A percentile compares a stretch with the other conserved stretches of the same genome.
phyloP scores from a whole-genome alignment of 1,139 yeast genomes.

The Suhomyces choctaworum region DNA sequence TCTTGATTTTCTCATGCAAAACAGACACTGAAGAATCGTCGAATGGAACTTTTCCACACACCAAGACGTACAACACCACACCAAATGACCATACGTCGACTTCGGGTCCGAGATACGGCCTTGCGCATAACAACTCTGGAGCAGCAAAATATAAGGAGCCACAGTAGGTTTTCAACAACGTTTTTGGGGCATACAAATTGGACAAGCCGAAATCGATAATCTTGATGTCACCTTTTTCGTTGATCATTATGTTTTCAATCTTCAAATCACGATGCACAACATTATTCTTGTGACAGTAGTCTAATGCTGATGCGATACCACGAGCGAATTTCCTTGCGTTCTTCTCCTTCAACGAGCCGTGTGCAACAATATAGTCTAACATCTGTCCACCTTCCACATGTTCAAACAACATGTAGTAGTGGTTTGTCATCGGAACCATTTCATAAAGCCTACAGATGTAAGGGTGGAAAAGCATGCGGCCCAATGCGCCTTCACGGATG shows the following conservation, averaged over 20 bases:
- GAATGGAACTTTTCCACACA: slow-evolving; percentile 97
- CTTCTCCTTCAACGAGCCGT: slow-evolving; percentile 90
- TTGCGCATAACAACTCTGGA: slow-evolving; percentile 90
- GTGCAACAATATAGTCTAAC: slow-evolving; percentile 95
- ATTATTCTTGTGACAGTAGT: slow-evolving; percentile 89
- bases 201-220: slow-evolving; percentile 95
- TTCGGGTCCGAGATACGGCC: slow-evolving; percentile 94
- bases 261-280: slow-evolving; percentile 96
- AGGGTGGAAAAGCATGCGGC: slow-evolving; percentile 86
- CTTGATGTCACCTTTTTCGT: slow-evolving; percentile 90
- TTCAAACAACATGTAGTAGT: slow-evolving; percentile 95
- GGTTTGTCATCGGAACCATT: slow-evolving; percentile 95
- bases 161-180: slow-evolving; percentile 87
- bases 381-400: slow-evolving; percentile 97
- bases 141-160: slow-evolving; percentile 98
- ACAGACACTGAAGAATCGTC: slow-evolving; percentile 94
- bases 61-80: slow-evolving; percentile 88
- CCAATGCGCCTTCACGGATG: slow-evolving; percentile 91
- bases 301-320: slow-evolving; percentile 93
- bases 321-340: slow-evolving; percentile 95
- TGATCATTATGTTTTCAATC: slow-evolving; percentile 94
- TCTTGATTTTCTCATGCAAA: slow-evolving; percentile 89
- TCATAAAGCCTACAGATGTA: slow-evolving; percentile 90
- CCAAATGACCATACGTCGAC: slow-evolving; percentile 99
- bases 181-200: slow-evolving; percentile 73